phyloP scores from a whole-genome alignment of 2,329 filamentous ascomycete genomes.

The Thelonectria olida region DNA sequence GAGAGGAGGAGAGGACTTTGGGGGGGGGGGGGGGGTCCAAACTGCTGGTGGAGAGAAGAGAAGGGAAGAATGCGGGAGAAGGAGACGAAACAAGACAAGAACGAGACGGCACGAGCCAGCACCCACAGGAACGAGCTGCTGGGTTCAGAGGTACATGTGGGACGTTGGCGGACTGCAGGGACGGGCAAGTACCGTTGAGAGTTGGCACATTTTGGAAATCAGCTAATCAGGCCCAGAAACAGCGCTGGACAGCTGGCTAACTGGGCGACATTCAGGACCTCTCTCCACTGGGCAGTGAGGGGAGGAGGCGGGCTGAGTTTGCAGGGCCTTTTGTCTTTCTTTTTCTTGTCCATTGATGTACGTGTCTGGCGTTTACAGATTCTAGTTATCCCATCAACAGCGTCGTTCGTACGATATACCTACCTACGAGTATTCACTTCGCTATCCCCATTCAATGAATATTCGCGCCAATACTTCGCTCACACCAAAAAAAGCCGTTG shows the following conservation, averaged over 20 bases:
- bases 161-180: conserved; percentile 1
- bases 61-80: conserved; percentile 31
- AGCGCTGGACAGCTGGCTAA: conserved; percentile 9
- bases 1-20: conserved; percentile 30
- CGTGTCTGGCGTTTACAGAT: no score
- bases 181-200: not conserved
- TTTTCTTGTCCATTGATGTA: not conserved
- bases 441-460: no score
- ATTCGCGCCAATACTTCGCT: no score
- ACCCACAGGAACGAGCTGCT: conserved; percentile 1
- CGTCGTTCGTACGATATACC: no score
- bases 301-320: not conserved
- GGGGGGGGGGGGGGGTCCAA: conserved; percentile 18
- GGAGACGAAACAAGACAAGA: conserved; percentile 23
- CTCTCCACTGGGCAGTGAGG: not conserved
- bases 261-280: conserved; percentile 3
- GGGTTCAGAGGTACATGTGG: not conserved
- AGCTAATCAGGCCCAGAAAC: conserved; percentile 4
- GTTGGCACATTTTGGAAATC: not conserved
- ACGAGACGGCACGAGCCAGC: conserved; percentile 15
- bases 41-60: conserved; percentile 31
- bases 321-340: conserved; percentile 1
- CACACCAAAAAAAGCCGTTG: not conserved
- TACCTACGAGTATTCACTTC: no score
- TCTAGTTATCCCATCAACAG: not conserved